Conservation (phyloP, 306 rosid genomes). For the Lathyrus sativus region DNA sequence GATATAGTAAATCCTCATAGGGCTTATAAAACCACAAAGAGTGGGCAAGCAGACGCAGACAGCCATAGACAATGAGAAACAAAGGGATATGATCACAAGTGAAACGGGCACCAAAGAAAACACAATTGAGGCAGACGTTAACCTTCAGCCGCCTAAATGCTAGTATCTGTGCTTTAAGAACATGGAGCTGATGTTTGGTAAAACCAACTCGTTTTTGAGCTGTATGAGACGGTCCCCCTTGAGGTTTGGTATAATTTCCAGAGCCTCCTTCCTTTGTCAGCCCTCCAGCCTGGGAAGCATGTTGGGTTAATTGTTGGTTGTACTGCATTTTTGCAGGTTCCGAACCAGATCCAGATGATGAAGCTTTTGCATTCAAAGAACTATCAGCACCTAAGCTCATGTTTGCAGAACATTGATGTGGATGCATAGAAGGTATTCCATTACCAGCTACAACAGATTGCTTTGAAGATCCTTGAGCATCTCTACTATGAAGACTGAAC, state of each 20-base stretch:
- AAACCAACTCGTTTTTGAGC: constrained; percentile 66
- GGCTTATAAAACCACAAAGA: constrained; percentile 27
- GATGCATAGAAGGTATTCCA: constrained; percentile 70
- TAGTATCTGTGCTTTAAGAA: constrained; percentile 93
- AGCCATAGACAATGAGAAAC: constrained; percentile 29
- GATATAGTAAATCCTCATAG: constrained; percentile 24
- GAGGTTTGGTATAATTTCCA: constrained; percentile 48
- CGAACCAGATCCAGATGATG: constrained; percentile 54
- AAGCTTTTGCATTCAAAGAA: constrained; percentile 51
- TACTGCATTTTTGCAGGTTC: constrained; percentile 62
- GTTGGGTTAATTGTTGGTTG: constrained; percentile 60
- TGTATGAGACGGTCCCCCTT: constrained; percentile 60
- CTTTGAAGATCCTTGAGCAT: constrained; percentile 65
- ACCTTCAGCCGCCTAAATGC: constrained; percentile 98
- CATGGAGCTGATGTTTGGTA: constrained; percentile 90
- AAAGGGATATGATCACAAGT: constrained; percentile 11
- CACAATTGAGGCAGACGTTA: constrained; percentile 23
- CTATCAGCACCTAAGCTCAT: constrained; percentile 58
- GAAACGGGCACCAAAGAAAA: not conserved
- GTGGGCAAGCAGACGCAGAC: constrained; percentile 13
- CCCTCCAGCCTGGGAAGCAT: constrained; percentile 64
- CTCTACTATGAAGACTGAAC: constrained; percentile 77
- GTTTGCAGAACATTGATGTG: constrained; percentile 60
- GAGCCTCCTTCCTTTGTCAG: constrained; percentile 60
- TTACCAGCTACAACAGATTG: constrained; percentile 58